phyloP scores from a whole-genome alignment of 768 basidiomycete species.

The Calocybe indica region DNA sequence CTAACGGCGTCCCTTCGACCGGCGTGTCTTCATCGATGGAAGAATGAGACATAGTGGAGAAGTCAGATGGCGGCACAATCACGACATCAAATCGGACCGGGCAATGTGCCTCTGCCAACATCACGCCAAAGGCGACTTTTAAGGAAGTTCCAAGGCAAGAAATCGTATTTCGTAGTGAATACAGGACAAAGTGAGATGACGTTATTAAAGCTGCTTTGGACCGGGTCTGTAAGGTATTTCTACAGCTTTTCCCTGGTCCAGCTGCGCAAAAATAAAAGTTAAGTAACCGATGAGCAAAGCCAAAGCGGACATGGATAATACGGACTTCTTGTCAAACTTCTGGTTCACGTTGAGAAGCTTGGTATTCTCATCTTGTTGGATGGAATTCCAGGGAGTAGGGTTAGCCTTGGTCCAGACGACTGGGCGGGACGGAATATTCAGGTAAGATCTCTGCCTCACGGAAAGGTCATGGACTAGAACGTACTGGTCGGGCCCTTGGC shows the following conservation, averaged over 20 bases:
- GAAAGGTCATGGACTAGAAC: conserved; percentile 12
- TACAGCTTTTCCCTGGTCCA: conserved; percentile 76
- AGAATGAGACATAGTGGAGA: not conserved
- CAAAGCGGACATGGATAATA: conserved; percentile 12
- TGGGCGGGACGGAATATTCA: conserved; percentile 10
- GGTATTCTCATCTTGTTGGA: conserved; percentile 68
- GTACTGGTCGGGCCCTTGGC: conserved; percentile 52
- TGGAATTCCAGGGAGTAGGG: conserved; percentile 85
- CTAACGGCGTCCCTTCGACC: conserved; percentile 31
- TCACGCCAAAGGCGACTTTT: conserved; percentile 1
- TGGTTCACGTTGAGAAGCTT: conserved; percentile 68
- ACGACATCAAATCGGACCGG: conserved; percentile 13
- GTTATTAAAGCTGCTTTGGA: conserved; percentile 4
- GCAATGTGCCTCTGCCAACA: not conserved
- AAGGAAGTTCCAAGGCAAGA: conserved; percentile 2
- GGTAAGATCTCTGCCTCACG: not conserved
- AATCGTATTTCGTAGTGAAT: conserved; percentile 11
- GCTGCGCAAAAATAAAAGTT: conserved; percentile 33
- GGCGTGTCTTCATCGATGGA: conserved; percentile 12
- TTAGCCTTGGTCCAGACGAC: conserved; percentile 61
- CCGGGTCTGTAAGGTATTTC: conserved; percentile 6
- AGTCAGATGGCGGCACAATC: conserved; percentile 2
- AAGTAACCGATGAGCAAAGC: conserved; percentile 3
- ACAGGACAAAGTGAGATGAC: conserved; percentile 12
- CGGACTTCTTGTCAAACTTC: conserved; percentile 67